Base-by-base conservation (phyloP, 176 grass and related monocot genomes). In the Aegilops longissima region DNA sequence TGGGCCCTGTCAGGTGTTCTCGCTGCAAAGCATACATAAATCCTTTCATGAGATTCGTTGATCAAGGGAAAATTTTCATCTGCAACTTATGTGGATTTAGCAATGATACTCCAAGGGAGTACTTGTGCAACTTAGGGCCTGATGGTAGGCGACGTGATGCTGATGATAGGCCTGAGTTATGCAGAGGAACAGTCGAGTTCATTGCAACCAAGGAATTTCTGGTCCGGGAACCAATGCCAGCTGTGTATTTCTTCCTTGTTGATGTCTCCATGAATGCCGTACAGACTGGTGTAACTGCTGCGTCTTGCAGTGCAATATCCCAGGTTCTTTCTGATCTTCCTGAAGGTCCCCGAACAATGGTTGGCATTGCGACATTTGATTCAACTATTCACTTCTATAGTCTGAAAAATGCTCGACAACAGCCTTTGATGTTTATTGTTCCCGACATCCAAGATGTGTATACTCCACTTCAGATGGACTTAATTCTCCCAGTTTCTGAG, bases 201-300 rank as follows among this genome's bases (percentile, higher is more conserved):
- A 52, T 99, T 77, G 97, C 97, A n/a, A 93, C 92, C 59, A 96
- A 94, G 88, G 97, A 99, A 84, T 99, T 97, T 76, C 92, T 99
- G 97, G 95, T 98, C 31, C 93, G 96, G 79, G 96, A 98, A 44
- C 96, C 96, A 51, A 98, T 98, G 96, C 96, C 93, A 73, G 93
- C 93, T 79, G 93, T 98, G 27, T 98, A 91, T 89, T 98, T 98
- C 77, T 98, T 98, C 86, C 82, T 98, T 67, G 85, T 98, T 86
- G 96, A 98, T 80, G 93, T 96, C 72, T 94, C 96, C 18, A 92
- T 98, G 96, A 98, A 98, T 87, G 92, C 93, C 24, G 73, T 98
- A 86, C 90, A 93, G 70, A 96, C 92, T 71, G 96, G 93, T 72
- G 96, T 94, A 82, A 92, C 93, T 80, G 96, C 96, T 61, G 96